Conservation (phyloP, 768 basidiomycete species). For the Agaricus blazei region DNA sequence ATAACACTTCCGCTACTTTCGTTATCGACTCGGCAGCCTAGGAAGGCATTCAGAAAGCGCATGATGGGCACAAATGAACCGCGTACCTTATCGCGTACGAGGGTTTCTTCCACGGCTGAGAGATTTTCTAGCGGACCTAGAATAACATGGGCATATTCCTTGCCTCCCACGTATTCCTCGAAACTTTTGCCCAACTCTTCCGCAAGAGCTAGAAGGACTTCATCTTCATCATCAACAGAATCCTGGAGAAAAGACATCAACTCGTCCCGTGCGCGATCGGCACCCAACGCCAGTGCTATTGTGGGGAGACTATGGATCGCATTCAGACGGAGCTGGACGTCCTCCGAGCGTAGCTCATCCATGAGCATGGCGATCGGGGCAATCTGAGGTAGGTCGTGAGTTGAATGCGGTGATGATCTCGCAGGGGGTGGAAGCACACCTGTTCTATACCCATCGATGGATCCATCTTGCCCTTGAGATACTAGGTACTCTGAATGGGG, state of each 20-base stretch:
- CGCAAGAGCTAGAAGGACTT: slow-evolving; percentile 91
- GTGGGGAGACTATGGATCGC: slow-evolving; percentile 97
- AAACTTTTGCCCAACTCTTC: slow-evolving; percentile 92
- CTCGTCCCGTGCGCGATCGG: slow-evolving; percentile 92
- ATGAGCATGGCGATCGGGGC: slow-evolving; percentile 95
- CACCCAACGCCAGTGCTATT: slow-evolving; percentile 93
- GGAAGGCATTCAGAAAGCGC: slow-evolving; percentile 8
- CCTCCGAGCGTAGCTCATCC: slow-evolving; percentile 97
- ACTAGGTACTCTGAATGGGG: slow-evolving; percentile 16
- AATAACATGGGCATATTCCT: slow-evolving; percentile 78
- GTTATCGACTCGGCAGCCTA: slow-evolving; percentile 96
- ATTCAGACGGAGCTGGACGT: slow-evolving; percentile 92
- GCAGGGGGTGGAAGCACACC: slow-evolving; percentile 35
- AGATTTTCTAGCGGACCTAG: slow-evolving; percentile 93
- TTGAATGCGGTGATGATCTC: slow-evolving; percentile 18
- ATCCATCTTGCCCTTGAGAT: slow-evolving; percentile 43
- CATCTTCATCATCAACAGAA: slow-evolving; percentile 99
- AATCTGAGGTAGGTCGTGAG: slow-evolving; percentile 43
- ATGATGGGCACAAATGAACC: slow-evolving; percentile 9
- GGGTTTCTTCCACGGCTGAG: slow-evolving; percentile 94
- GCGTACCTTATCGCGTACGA: slow-evolving; percentile 93
- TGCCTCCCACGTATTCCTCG: slow-evolving; percentile 92
- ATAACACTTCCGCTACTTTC: slow-evolving; percentile 77
- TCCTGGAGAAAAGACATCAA: slow-evolving; percentile 96
- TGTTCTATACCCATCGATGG: slow-evolving; percentile 62